Conservation (phyloP, 2,329 filamentous ascomycete genomes). For the Monilinia vaccinii-corymbosi region DNA sequence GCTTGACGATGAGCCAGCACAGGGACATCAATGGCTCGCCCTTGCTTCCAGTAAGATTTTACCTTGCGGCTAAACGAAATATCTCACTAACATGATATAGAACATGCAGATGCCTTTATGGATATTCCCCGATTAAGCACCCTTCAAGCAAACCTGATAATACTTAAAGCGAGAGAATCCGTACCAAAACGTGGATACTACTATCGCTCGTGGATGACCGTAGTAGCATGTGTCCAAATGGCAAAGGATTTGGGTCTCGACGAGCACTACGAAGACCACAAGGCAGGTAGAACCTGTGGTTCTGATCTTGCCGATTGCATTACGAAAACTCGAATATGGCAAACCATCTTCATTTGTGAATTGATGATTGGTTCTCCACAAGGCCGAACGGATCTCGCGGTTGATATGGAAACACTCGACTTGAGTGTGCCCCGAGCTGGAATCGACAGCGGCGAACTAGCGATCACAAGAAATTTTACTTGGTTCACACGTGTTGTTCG, state of each 20-base stretch:
- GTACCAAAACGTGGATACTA: slow-evolving; percentile 90
- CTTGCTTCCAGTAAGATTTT: slow-evolving; percentile 61
- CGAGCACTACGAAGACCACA: slow-evolving; percentile 75
- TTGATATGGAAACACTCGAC: slow-evolving; percentile 68
- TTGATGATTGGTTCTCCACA: slow-evolving; percentile 90
- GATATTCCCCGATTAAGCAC: slow-evolving; percentile 86
- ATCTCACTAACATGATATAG: slow-evolving; percentile 37
- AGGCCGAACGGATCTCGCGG: slow-evolving; percentile 72
- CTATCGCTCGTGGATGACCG: slow-evolving; percentile 93
- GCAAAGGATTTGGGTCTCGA: slow-evolving; percentile 83
- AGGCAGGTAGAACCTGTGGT: slow-evolving; percentile 60
- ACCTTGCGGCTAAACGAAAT: background rate
- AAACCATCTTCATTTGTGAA: slow-evolving; percentile 76
- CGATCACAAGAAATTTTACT: slow-evolving; percentile 73
- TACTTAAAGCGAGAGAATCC: slow-evolving; percentile 87
- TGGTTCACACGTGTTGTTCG: slow-evolving; percentile 71
- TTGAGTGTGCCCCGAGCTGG: slow-evolving; percentile 57
- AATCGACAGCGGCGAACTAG: slow-evolving; percentile 64
- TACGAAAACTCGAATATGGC: slow-evolving; percentile 82
- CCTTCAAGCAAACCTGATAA: slow-evolving; percentile 77
- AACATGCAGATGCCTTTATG: slow-evolving; percentile 88
- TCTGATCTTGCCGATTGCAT: slow-evolving; percentile 66
- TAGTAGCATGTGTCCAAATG: slow-evolving; percentile 89
- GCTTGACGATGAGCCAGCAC: slow-evolving; percentile 71
- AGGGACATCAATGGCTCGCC: slow-evolving; percentile 88